These are phyloP conservation scores for Ligustrum vulgare DNA, from an alignment of 257 asterid genomes.

Conservation along the genomic window DNA sequence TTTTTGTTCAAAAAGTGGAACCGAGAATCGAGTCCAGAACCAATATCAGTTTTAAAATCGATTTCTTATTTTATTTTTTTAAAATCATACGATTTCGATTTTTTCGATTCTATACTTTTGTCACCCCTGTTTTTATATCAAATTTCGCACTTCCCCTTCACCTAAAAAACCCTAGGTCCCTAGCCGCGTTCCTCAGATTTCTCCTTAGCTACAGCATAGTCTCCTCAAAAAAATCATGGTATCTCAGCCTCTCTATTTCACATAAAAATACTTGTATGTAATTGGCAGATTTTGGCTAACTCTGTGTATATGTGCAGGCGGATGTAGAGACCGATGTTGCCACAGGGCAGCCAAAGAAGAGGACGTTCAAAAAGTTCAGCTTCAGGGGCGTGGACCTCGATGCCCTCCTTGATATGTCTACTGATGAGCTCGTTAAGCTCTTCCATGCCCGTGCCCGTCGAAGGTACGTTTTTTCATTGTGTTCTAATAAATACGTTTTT, in stretches of 20 bases:
- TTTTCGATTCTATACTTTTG: too few relatives aligned
- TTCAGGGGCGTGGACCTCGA: slow-evolving; percentile 91
- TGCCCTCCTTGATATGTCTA: slow-evolving; percentile 81
- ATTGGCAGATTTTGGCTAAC: not conserved
- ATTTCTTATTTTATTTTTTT: too few relatives aligned
- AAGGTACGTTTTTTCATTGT: slow-evolving; percentile 34
- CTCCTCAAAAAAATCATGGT: slow-evolving; percentile 30
- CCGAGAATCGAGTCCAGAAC: too few relatives aligned
- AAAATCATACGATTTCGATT: too few relatives aligned
- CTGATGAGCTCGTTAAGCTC: slow-evolving; percentile 84
- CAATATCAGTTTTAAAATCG: too few relatives aligned
- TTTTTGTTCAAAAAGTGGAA: too few relatives aligned
- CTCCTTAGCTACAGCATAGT: not conserved
- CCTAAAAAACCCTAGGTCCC: slow-evolving; percentile 31
- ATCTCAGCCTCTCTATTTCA: not conserved
- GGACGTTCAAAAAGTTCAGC: slow-evolving; percentile 85
- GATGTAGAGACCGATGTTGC: slow-evolving; percentile 65
- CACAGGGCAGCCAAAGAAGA: slow-evolving; percentile 69
- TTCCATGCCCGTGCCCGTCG: slow-evolving; percentile 72
- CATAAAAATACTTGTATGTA: not conserved
- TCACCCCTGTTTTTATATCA: too few relatives aligned
- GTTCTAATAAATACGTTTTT: too few relatives aligned
- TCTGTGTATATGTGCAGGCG: slow-evolving; percentile 41
- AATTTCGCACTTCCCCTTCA: not conserved
- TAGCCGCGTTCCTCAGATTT: slow-evolving; percentile 25